Evolutionary conservation across 2,329 filamentous ascomycete species (phyloP).

Genomic region (Penicillium occitanis): DNA sequence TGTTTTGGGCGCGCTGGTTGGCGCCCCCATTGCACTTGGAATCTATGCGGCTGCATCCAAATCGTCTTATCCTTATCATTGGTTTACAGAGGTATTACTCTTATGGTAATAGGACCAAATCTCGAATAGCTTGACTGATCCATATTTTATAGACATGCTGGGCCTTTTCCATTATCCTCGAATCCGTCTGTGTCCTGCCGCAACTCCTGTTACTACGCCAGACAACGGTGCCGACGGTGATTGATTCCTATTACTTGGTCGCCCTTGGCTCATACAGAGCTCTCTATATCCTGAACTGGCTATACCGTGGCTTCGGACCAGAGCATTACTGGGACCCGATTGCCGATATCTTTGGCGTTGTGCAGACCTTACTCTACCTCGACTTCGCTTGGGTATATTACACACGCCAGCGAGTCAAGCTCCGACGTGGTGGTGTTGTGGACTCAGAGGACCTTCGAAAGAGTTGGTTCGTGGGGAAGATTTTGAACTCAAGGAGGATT

Average conservation of each 20-base stretch:
- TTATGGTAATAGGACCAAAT: no score
- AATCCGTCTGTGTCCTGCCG: conserved; percentile 85
- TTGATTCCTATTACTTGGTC: conserved; percentile 93
- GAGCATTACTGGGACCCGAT: conserved; percentile 65
- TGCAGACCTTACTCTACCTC: conserved; percentile 86
- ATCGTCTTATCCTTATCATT: conserved; percentile 43
- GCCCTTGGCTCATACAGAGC: conserved; percentile 83
- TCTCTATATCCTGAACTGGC: conserved; percentile 91
- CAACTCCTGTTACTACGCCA: conserved; percentile 89
- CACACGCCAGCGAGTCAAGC: conserved; percentile 87
- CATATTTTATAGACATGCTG: conserved; percentile 64
- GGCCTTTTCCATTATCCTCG: conserved; percentile 87
- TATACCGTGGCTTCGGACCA: conserved; percentile 64
- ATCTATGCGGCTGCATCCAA: conserved; percentile 62
- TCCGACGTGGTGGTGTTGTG: conserved; percentile 81
- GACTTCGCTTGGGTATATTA: conserved; percentile 99
- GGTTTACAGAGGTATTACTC: conserved; percentile 41
- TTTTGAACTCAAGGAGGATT: conserved; percentile 65
- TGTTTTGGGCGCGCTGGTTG: conserved; percentile 62
- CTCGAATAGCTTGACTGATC: conserved; percentile 17
- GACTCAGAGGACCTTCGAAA: conserved; percentile 84
- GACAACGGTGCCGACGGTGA: conserved; percentile 92
- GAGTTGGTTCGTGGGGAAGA: conserved; percentile 77
- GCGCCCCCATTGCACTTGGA: conserved; percentile 66
- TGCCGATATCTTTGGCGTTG: conserved; percentile 78